These are phyloP conservation scores for Hyphopichia pseudoburtonii DNA, from an alignment of 1,139 yeast genomes.

Conservation along the genomic window DNA sequence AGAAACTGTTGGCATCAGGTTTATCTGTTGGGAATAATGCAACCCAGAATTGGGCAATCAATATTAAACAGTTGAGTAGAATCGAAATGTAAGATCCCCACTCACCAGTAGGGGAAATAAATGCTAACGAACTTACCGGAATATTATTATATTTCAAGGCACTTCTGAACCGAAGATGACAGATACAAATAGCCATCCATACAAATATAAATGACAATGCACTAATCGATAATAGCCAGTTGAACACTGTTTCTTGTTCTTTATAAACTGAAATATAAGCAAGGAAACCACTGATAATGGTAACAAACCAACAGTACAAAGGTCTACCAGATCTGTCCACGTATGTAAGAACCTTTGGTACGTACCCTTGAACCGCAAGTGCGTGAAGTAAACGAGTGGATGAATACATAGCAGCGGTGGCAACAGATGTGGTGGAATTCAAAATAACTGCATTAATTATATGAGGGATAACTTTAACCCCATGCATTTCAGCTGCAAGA, in stretches of 20 bases:
- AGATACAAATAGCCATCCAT: slow-evolving; percentile 33
- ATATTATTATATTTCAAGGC: slow-evolving; percentile 29
- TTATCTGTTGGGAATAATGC: slow-evolving; percentile 23
- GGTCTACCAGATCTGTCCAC: slow-evolving; percentile 34
- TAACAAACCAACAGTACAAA: slow-evolving; percentile 24
- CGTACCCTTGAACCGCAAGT: slow-evolving; percentile 32
- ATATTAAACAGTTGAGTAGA: slow-evolving; percentile 26
- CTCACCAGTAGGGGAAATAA: slow-evolving; percentile 32
- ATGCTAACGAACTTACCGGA: slow-evolving; percentile 26
- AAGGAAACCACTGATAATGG: slow-evolving; percentile 25
- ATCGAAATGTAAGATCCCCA: slow-evolving; percentile 35
- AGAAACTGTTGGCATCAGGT: slow-evolving; percentile 23
- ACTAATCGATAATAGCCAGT: slow-evolving; percentile 42
- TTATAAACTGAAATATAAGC: slow-evolving; percentile 29
- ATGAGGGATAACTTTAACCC: slow-evolving; percentile 31
- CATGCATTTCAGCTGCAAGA: slow-evolving; percentile 31
- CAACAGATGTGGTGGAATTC: slow-evolving; percentile 35
- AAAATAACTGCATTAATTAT: slow-evolving; percentile 34
- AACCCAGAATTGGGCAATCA: slow-evolving; percentile 35
- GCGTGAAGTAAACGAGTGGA: slow-evolving; percentile 35
- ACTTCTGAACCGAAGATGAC: slow-evolving; percentile 32
- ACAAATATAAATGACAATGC: slow-evolving; percentile 43
- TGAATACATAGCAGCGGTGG: slow-evolving; percentile 34
- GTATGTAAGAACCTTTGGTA: slow-evolving; percentile 30
- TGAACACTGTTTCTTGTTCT: slow-evolving; percentile 34